Evolutionary conservation across 768 basidiomycete genomes (phyloP).

Genomic region (Pulveroboletus sp.): DNA sequence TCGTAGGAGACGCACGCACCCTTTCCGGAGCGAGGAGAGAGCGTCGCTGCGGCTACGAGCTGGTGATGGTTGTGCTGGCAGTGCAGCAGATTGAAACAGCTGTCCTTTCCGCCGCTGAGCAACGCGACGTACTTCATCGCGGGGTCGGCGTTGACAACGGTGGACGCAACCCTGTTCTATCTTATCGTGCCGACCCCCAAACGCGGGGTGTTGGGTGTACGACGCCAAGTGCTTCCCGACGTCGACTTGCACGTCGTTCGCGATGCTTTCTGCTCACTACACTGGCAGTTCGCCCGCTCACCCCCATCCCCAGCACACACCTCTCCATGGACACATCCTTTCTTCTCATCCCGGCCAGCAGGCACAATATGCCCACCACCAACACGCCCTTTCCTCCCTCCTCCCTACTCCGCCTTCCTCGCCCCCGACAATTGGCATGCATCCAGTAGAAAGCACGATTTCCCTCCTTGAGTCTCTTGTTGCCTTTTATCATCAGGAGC

Average conservation of each 20-base stretch:
- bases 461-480: slow-evolving; percentile 60
- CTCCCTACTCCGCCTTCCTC: slow-evolving; percentile 33
- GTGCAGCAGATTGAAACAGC: slow-evolving; percentile 92
- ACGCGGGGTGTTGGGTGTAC: slow-evolving; percentile 4
- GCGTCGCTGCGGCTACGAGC: slow-evolving; percentile 82
- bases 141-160: background rate
- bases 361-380: slow-evolving; percentile 19
- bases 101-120: slow-evolving; percentile 97
- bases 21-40: slow-evolving; percentile 80
- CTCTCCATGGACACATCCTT: slow-evolving; percentile 25
- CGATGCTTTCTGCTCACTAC: slow-evolving; percentile 70
- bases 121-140: slow-evolving; percentile 89
- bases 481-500: slow-evolving; percentile 65
- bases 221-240: background rate
- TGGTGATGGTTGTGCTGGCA: slow-evolving; percentile 82
- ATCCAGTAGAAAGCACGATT: slow-evolving; percentile 44
- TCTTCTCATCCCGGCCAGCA: slow-evolving; percentile 21
- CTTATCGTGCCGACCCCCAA: slow-evolving; percentile 23
- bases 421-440: slow-evolving; percentile 27
- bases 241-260: slow-evolving; percentile 1
- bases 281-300: slow-evolving; percentile 15
- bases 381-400: slow-evolving; percentile 29
- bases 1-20: slow-evolving; percentile 42
- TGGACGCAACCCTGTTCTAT: background rate
- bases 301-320: slow-evolving; percentile 23